phyloP scores from a whole-genome alignment of 148 eudicot species.

The Camellia granthamiana region DNA sequence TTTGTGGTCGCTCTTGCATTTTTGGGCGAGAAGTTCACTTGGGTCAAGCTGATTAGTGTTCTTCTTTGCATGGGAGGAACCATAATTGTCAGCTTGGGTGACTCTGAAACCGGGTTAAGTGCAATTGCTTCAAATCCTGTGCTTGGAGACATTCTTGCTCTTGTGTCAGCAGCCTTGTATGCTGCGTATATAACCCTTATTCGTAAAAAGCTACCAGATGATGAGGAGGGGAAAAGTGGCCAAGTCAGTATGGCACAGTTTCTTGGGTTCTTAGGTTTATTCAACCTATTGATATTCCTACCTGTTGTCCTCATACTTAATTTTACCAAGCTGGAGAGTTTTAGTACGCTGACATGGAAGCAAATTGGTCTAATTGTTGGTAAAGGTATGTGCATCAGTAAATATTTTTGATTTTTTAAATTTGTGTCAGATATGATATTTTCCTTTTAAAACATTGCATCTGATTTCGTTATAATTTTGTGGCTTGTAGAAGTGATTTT shows the following conservation, averaged over 20 bases:
- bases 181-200: slow-evolving; percentile 87
- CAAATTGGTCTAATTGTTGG: slow-evolving; percentile 76
- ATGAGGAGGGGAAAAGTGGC: slow-evolving; percentile 66
- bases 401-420: neutral
- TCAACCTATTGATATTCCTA: slow-evolving; percentile 76
- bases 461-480: neutral
- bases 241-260: slow-evolving; percentile 91
- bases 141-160: slow-evolving; percentile 76
- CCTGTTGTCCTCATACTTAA: slow-evolving; percentile 78
- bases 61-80: slow-evolving; percentile 99
- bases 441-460: neutral
- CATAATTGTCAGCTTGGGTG: slow-evolving; percentile 86
- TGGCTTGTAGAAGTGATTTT: neutral
- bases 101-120: slow-evolving; percentile 48
- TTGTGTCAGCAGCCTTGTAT: slow-evolving; percentile 73
- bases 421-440: neutral
- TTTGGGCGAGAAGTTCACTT: slow-evolving; percentile 87
- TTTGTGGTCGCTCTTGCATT: slow-evolving; percentile 78
- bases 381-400: slow-evolving; percentile 54
- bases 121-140: slow-evolving; percentile 62
- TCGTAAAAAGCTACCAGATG: slow-evolving; percentile 71
- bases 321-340: slow-evolving; percentile 59
- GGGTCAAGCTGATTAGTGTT: slow-evolving; percentile 85
- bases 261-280: slow-evolving; percentile 84
- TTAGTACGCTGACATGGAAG: slow-evolving; percentile 57